Evolutionary conservation across 257 asterid genomes (phyloP).

Genomic region (Solanum medicagineum): DNA sequence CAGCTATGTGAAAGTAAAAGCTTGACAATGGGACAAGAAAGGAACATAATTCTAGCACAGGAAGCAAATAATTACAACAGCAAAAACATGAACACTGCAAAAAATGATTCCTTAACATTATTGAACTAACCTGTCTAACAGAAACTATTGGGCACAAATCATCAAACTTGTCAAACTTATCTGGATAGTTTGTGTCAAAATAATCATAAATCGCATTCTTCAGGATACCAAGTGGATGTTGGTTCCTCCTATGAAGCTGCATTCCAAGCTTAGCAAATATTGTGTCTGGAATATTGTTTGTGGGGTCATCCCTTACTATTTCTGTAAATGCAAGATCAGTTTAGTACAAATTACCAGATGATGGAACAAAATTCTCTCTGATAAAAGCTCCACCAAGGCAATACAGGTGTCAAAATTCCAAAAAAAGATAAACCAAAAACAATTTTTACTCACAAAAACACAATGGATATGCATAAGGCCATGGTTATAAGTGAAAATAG

Average conservation of each 20-base stretch:
- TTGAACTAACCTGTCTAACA: conserved; percentile 42
- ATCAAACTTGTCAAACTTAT: conserved; percentile 69
- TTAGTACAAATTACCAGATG: background rate
- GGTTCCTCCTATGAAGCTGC: conserved; percentile 91
- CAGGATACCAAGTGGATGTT: conserved; percentile 84
- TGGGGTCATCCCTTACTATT: conserved; percentile 80
- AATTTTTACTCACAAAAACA: background rate
- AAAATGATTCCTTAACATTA: background rate
- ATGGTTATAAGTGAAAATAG: background rate
- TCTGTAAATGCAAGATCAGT: conserved; percentile 31
- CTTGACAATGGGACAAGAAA: background rate
- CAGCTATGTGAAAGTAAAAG: background rate
- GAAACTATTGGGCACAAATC: conserved; percentile 70
- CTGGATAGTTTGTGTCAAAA: conserved; percentile 66
- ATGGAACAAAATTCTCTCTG: background rate
- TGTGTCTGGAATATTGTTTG: conserved; percentile 83
- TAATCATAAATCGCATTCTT: conserved; percentile 78
- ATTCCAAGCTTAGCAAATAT: conserved; percentile 82
- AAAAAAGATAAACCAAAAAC: background rate
- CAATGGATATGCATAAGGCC: background rate
- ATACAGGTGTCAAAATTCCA: background rate
- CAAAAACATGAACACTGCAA: background rate
- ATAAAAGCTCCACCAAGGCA: background rate
- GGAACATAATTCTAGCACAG: background rate
- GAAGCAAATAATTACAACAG: background rate